Percentiles rank a stretch among this genome's conserved stretches.
Conservation (phyloP, 2,329 filamentous ascomycete species). For the Fusarium sp. region DNA sequence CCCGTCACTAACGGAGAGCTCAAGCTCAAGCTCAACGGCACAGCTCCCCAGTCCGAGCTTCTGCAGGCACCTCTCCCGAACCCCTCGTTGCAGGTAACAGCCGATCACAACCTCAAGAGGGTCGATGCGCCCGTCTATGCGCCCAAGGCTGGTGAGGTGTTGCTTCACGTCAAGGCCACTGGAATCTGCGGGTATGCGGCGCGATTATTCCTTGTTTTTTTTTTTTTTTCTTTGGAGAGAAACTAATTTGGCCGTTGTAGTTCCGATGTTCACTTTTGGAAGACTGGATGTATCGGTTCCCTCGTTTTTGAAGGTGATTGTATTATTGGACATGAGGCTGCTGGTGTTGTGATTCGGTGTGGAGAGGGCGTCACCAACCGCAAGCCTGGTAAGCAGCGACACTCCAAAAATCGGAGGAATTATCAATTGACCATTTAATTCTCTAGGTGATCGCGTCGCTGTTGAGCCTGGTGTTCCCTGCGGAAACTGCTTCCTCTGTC, state of each 20-base stretch:
- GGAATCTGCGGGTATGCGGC: constrained; percentile 70
- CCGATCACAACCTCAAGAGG: constrained; percentile 68
- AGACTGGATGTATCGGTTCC: constrained; percentile 71
- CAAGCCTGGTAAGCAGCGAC: constrained; percentile 53
- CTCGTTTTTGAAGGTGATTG: constrained; percentile 72
- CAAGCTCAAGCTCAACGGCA: constrained; percentile 32
- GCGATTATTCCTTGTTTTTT: not conserved
- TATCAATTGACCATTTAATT: constrained; percentile 5
- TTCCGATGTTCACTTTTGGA: constrained; percentile 78
- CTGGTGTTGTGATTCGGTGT: constrained; percentile 69
- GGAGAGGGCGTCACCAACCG: constrained; percentile 67
- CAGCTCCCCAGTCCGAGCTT: constrained; percentile 11
- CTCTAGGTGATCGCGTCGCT: constrained; percentile 71
- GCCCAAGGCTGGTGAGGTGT: constrained; percentile 65
- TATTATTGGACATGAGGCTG: constrained; percentile 74
- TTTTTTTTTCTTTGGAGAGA: too few relatives aligned
- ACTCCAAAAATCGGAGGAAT: not conserved
- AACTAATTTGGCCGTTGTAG: constrained; percentile 47
- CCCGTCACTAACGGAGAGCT: constrained; percentile 28
- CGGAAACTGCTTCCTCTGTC: constrained; percentile 69
- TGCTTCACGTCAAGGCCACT: constrained; percentile 72
- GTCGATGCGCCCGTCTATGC: constrained; percentile 68
- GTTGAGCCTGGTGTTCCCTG: constrained; percentile 76
- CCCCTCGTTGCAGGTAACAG: constrained; percentile 60
- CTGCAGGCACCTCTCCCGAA: constrained; percentile 49